A percentile compares a stretch with the other conserved stretches of the same genome.
phyloP scores from a whole-genome alignment of 2,329 filamentous ascomycete species.

The Sporothrix curviconia region DNA sequence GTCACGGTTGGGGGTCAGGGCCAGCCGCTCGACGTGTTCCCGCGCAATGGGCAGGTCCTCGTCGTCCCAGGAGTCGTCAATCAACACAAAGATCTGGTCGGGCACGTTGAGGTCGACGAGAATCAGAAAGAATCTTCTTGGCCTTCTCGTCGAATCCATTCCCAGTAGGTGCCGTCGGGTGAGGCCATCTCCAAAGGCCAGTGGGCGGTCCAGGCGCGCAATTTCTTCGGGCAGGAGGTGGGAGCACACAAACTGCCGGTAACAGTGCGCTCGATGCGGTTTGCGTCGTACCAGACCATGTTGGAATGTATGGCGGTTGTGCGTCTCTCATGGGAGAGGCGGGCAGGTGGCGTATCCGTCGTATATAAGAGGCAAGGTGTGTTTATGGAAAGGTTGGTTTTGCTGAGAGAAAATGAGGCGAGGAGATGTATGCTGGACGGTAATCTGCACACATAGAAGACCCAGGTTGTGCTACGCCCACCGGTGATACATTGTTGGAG shows the following conservation, averaged over 20 bases:
- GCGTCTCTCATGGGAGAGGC: neutral
- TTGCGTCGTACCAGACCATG: slow-evolving; percentile 60
- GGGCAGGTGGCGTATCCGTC: neutral
- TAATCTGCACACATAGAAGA: neutral
- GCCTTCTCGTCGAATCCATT: slow-evolving; percentile 68
- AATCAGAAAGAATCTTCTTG: slow-evolving; percentile 63
- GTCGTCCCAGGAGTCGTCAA: slow-evolving; percentile 73
- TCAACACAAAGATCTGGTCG: slow-evolving; percentile 67
- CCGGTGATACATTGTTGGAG: neutral
- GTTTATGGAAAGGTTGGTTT: no score
- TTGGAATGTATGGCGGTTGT: neutral
- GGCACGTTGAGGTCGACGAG: slow-evolving; percentile 62
- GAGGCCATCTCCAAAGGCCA: slow-evolving; percentile 60
- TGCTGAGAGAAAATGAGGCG: neutral
- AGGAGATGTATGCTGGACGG: neutral
- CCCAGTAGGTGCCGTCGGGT: slow-evolving; percentile 71
- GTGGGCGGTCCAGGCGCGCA: slow-evolving; percentile 52
- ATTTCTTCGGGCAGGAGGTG: slow-evolving; percentile 59
- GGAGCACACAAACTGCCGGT: slow-evolving; percentile 61
- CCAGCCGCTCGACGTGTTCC: slow-evolving; percentile 58
- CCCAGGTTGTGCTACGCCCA: neutral
- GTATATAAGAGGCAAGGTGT: neutral
- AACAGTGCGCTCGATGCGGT: slow-evolving; percentile 62
- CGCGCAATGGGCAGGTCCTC: slow-evolving; percentile 63
- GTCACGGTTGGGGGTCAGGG: slow-evolving; percentile 52